Base-by-base conservation (phyloP, 495 filamentous ascomycete species). In the Gamarada debralockiae region DNA sequence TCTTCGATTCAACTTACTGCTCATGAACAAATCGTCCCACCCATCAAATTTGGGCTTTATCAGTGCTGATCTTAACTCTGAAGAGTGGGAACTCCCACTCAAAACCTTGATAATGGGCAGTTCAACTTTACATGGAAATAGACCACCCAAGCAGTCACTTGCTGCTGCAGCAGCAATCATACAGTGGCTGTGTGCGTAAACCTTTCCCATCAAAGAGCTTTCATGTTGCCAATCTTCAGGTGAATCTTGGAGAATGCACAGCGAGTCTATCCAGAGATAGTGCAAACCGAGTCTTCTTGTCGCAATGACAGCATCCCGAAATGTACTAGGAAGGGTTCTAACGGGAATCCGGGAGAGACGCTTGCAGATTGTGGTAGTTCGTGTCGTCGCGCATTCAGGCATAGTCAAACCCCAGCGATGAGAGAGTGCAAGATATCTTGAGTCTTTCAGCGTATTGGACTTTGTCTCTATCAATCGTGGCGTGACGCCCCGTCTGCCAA, bases 261-360 rank as follows among this genome's bases (percentile, higher is more conserved):
- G 53, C 21, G 67, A 67, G 52, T 75, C 73, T 7, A 76, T 71
- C 73, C 73, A 76, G 6, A 76, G 13, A 45, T 72, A 75, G 9
- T 53, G 50, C 7, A 69, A 44, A 1, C 65, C 66, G 1, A 76
- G 61, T 9, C 48, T 42, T n/a, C 60, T 48, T 1, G 61, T 53
- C 2, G 67, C 20, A 3, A 21, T 29, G 10, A 70, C 45, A 12
- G 67, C 65, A 48, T 71, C 65, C 51, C 45, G 50, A 40, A 63
- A 61, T 49, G 65, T 57, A 2, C 25, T 10, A 2, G 56, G 56
- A 18, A 59, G 42, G 4, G 17, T 45, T 14, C 18, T 36, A 2
- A 46, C 3, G 13, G 36, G 50, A 14, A 53, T 53, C 18, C 25
- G 21, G 2, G 25, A 2, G 1, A 53, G 22, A 6, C 42, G 50